A percentile compares a stretch with the other conserved stretches of the same genome.
Conservation (phyloP, 768 basidiomycete genomes). For the Gymnopilus dilepis region DNA sequence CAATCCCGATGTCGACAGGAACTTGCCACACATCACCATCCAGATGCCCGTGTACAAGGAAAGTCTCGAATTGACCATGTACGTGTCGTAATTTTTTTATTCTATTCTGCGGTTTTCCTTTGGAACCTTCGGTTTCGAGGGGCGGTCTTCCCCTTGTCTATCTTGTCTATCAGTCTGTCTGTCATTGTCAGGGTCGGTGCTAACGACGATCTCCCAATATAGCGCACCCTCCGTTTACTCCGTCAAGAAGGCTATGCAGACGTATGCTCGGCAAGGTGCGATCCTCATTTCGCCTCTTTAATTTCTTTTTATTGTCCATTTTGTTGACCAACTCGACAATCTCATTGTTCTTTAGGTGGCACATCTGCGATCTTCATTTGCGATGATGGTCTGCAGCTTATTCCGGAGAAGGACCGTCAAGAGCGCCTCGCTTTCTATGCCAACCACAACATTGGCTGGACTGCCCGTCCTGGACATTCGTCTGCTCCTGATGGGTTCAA, state of each 20-base stretch:
- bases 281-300: neutral
- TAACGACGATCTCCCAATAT: constrained; percentile 27
- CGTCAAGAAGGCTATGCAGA: constrained; percentile 85
- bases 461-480: constrained; percentile 77
- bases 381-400: constrained; percentile 81
- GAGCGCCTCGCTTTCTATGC: constrained; percentile 79
- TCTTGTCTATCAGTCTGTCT: too few species aligned
- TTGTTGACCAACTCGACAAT: neutral
- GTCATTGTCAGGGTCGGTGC: constrained; percentile 7
- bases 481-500: constrained; percentile 84
- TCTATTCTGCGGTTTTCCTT: neutral
- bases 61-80: constrained; percentile 76
- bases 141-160: too few species aligned
- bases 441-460: constrained; percentile 77
- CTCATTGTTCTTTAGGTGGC: constrained; percentile 43
- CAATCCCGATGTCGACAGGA: constrained; percentile 69
- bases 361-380: constrained; percentile 81
- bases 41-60: constrained; percentile 92
- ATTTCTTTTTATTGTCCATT: neutral
- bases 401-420: constrained; percentile 63
- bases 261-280: constrained; percentile 79
- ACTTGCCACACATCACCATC: constrained; percentile 79
- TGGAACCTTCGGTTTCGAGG: neutral
- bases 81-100: constrained; percentile 29
- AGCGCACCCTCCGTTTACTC: constrained; percentile 75